phyloP scores from a whole-genome alignment of 805 yeast species.

The Cyberlindnera xishuangbannaensis region DNA sequence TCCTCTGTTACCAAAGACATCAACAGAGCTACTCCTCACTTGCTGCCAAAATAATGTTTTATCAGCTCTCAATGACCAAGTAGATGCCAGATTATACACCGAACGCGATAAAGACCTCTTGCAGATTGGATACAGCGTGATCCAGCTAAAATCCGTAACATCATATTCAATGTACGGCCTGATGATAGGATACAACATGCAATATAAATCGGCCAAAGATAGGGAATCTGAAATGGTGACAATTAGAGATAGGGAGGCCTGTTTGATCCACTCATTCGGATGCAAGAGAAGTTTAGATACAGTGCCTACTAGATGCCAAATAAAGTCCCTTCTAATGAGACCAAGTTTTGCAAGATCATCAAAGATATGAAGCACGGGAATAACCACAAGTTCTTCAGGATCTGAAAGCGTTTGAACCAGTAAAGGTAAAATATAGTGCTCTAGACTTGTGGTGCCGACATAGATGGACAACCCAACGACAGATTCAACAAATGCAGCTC shows the following conservation, averaged over 20 bases:
- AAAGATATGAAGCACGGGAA: constrained; percentile 57
- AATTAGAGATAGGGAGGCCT: constrained; percentile 55
- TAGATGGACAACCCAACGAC: constrained; percentile 71
- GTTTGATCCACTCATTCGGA: constrained; percentile 84
- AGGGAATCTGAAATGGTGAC: constrained; percentile 57
- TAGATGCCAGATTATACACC: constrained; percentile 54
- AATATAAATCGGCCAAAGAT: constrained; percentile 72
- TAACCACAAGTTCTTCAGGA: constrained; percentile 75
- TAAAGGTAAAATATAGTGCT: constrained; percentile 83
- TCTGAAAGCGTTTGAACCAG: constrained; percentile 79
- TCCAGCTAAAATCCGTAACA: constrained; percentile 60
- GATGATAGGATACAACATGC: constrained; percentile 76
- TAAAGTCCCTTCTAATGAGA: constrained; percentile 41
- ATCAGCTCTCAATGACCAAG: constrained; percentile 66
- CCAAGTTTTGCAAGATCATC: constrained; percentile 54
- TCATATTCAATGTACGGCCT: constrained; percentile 76
- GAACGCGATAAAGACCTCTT: constrained; percentile 62
- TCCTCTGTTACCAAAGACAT: constrained; percentile 42
- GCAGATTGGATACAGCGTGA: constrained; percentile 58
- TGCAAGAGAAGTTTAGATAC: constrained; percentile 62
- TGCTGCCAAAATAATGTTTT: constrained; percentile 80
- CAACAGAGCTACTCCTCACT: constrained; percentile 30
- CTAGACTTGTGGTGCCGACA: constrained; percentile 76
- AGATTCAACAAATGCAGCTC: constrained; percentile 66
- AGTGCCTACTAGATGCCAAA: constrained; percentile 49